A percentile compares a stretch with the other conserved stretches of the same genome.
Evolutionary conservation across 2,329 filamentous ascomycete species (phyloP).

Genomic region (Cadophora luteo-olivacea): DNA sequence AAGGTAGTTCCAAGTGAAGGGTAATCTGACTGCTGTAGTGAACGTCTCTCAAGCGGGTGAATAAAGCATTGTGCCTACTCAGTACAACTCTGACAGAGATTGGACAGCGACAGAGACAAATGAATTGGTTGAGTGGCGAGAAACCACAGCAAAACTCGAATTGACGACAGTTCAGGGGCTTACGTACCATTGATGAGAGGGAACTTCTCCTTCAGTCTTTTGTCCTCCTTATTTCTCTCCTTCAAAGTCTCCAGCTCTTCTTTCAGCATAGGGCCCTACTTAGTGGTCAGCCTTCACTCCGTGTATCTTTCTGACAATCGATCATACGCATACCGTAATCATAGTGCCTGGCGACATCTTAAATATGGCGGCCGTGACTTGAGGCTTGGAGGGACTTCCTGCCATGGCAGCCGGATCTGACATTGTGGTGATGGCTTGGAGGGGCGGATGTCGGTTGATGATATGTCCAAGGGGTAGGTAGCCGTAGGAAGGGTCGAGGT

Average conservation of each 20-base stretch:
- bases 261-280: not conserved
- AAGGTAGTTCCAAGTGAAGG: too few relatives aligned
- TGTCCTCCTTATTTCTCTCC: conserved; percentile 7
- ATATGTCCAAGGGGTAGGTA: not conserved
- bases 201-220: conserved; percentile 10
- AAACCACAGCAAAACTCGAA: not conserved
- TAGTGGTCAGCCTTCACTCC: not conserved
- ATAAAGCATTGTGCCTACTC: too few relatives aligned
- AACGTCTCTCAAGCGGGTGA: too few relatives aligned
- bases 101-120: not conserved
- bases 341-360: too few relatives aligned
- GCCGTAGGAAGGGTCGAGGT: too few relatives aligned
- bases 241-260: not conserved
- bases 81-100: too few relatives aligned
- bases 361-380: too few relatives aligned
- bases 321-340: not conserved
- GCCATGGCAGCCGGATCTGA: not conserved
- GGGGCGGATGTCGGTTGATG: not conserved
- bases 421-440: not conserved
- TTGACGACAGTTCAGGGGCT: not conserved
- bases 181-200: not conserved
- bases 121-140: too few relatives aligned
- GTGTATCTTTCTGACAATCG: not conserved
- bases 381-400: not conserved
- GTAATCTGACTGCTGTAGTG: too few relatives aligned